A percentile compares a stretch with the other conserved stretches of the same genome.
Evolutionary conservation across 768 basidiomycete species (phyloP).

Genomic region (Amanita subjunquillea): DNA sequence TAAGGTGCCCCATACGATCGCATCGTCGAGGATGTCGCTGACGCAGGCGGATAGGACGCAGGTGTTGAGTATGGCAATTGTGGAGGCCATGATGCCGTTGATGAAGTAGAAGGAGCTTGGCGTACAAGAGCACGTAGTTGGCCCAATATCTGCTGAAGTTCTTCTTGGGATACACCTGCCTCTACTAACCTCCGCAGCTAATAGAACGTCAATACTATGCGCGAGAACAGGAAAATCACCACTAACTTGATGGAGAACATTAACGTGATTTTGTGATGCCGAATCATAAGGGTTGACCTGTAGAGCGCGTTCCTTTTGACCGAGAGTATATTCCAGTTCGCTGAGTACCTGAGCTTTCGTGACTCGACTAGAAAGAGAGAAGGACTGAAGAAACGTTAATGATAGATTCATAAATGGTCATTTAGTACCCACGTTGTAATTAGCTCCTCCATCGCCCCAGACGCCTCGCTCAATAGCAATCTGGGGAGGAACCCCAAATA

Average conservation of each 20-base stretch:
- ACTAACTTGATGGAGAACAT: constrained; percentile 72
- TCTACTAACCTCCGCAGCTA: constrained; percentile 69
- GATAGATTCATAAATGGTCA: constrained; percentile 4
- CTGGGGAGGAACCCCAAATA: constrained; percentile 79
- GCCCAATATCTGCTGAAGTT: constrained; percentile 63
- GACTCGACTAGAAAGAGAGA: constrained; percentile 33
- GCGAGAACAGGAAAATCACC: not conserved
- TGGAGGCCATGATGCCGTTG: constrained; percentile 11
- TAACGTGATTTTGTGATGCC: constrained; percentile 59
- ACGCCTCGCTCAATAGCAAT: constrained; percentile 76
- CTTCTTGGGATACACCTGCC: constrained; percentile 70
- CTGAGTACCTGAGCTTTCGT: constrained; percentile 73
- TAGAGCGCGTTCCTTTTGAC: constrained; percentile 67
- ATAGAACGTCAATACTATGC: constrained; percentile 6
- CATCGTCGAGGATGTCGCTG: constrained; percentile 11
- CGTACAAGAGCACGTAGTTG: constrained; percentile 60
- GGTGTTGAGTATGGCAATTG: not conserved
- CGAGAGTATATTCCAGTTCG: constrained; percentile 73
- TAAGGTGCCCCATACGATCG: constrained; percentile 3
- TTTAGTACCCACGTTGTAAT: constrained; percentile 26
- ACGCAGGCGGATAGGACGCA: constrained; percentile 9
- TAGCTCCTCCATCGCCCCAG: constrained; percentile 51
- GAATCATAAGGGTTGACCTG: constrained; percentile 69
- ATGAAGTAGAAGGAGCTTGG: constrained; percentile 25
- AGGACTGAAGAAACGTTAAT: constrained; percentile 6